phyloP scores from a whole-genome alignment of 2,329 filamentous ascomycete genomes.

The Nemania sp. region DNA sequence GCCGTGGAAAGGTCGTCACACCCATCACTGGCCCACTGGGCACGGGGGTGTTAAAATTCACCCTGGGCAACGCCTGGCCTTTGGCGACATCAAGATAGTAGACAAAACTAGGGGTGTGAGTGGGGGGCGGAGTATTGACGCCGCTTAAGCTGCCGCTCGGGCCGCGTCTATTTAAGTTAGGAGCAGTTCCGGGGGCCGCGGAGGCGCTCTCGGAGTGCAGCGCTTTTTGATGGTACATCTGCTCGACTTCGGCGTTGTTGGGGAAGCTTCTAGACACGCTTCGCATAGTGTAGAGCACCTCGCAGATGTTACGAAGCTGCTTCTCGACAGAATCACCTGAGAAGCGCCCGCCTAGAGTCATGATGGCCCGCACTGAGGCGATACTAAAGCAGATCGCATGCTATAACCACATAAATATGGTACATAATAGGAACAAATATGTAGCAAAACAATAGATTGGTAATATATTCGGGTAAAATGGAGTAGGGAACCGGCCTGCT shows the following conservation, averaged over 20 bases:
- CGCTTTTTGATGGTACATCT: constrained; percentile 9
- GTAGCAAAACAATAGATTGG: no score
- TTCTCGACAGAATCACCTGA: constrained; percentile 6
- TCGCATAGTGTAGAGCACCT: constrained; percentile 13
- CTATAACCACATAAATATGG: no score
- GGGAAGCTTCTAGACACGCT: constrained; percentile 16
- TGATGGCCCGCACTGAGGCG: constrained; percentile 16
- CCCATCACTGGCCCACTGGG: constrained; percentile 11
- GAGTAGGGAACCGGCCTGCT: no score
- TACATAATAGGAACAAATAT: no score
- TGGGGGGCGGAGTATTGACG: not conserved
- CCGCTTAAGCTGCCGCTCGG: not conserved
- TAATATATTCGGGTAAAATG: no score
- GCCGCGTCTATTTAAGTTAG: not conserved
- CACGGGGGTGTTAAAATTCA: constrained; percentile 14
- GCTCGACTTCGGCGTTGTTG: not conserved
- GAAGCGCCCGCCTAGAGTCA: constrained; percentile 21
- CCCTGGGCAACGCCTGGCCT: constrained; percentile 9
- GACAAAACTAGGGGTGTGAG: constrained; percentile 10
- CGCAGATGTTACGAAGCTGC: constrained; percentile 8
- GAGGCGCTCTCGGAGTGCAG: constrained; percentile 1
- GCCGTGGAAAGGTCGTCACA: constrained; percentile 12
- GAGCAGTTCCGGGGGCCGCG: not conserved
- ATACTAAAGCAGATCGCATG: no score
- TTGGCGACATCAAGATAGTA: constrained; percentile 25